Conservation (phyloP, 2,329 filamentous ascomycete species). For the Ophiostoma ulmi region DNA sequence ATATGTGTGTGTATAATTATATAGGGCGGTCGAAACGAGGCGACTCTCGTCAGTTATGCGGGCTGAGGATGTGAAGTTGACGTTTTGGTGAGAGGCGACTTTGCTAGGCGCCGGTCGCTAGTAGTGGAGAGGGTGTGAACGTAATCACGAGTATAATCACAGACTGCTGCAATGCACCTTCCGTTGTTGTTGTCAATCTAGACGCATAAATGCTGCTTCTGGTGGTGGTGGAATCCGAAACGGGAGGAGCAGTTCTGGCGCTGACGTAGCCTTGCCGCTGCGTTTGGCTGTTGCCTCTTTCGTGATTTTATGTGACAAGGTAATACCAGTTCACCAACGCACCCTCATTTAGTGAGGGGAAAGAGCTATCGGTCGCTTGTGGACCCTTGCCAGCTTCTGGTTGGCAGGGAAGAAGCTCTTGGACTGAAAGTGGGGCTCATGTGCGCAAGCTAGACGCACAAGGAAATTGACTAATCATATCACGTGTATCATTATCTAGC, state of each 20-base stretch:
- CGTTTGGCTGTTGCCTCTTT: neutral
- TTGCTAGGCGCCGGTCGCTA: neutral
- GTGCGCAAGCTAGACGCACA: neutral
- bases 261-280: slow-evolving; percentile 29
- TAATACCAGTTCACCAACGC: no score
- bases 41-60: neutral
- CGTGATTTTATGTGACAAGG: neutral
- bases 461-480: slow-evolving; percentile 20
- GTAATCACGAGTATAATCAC: slow-evolving; percentile 4
- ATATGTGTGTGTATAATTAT: neutral
- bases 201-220: neutral
- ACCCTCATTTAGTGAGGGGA: neutral
- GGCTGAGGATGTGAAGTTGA: neutral
- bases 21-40: neutral
- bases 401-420: slow-evolving; percentile 4
- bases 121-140: neutral
- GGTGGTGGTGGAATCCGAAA: neutral
- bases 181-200: neutral
- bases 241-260: neutral
- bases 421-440: neutral
- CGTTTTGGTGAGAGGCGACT: neutral
- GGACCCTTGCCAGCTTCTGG: slow-evolving; percentile 8
- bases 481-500: slow-evolving; percentile 22
- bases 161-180: slow-evolving; percentile 11
- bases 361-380: slow-evolving; percentile 6